phyloP scores from a whole-genome alignment of 2,329 filamentous ascomycete species.

The Dactylellina parvicollis region DNA sequence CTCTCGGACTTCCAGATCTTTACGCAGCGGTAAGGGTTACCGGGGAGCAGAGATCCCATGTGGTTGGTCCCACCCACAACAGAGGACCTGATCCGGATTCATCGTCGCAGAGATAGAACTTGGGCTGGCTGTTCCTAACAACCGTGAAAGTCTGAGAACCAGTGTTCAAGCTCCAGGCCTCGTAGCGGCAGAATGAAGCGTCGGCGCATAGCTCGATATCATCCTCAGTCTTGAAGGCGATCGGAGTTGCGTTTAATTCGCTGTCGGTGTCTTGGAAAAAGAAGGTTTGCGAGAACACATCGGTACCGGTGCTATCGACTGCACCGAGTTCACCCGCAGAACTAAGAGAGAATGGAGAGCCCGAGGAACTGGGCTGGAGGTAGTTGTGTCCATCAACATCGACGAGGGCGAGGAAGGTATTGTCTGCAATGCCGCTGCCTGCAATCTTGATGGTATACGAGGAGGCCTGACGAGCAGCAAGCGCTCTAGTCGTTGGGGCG shows the following conservation, averaged over 20 bases:
- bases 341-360: constrained; percentile 59
- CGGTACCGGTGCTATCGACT: background rate
- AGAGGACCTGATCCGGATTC: background rate
- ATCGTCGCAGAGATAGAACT: constrained; percentile 27
- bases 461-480: constrained; percentile 9
- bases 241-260: constrained; percentile 20
- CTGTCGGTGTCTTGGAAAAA: constrained; percentile 6
- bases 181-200: constrained; percentile 16
- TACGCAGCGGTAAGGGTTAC: constrained; percentile 14
- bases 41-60: constrained; percentile 16
- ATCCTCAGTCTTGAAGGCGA: constrained; percentile 19
- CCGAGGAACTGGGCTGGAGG: constrained; percentile 57
- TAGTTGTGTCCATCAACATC: constrained; percentile 18
- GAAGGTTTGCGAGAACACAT: constrained; percentile 31
- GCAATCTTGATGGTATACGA: constrained; percentile 23
- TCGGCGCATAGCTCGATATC: constrained; percentile 16
- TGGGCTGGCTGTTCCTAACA: constrained; percentile 13
- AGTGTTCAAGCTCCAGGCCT: constrained; percentile 20
- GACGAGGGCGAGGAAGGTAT: constrained; percentile 10
- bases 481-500: constrained; percentile 1
- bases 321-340: constrained; percentile 32
- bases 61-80: constrained; percentile 26
- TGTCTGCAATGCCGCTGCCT: constrained; percentile 9
- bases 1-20: background rate
- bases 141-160: background rate